Evolutionary conservation across 2,329 filamentous ascomycete species (phyloP), one percentile per base, ranked within the genome.

Genomic region (Cercospora janseana): DNA sequence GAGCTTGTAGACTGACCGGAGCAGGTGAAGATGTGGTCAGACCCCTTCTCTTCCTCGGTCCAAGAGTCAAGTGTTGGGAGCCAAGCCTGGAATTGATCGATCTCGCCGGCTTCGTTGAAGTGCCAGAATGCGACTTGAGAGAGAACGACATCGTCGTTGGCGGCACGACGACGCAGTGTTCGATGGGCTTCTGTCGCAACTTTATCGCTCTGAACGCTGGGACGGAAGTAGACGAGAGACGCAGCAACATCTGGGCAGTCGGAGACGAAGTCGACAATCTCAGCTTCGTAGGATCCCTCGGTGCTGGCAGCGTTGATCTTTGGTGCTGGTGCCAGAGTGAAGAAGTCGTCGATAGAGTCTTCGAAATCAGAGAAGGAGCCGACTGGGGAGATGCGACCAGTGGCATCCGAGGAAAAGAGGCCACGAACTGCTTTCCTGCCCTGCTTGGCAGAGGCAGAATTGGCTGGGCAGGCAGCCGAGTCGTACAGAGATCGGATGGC

Each of bases 261-360:
- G 3, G 52, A 59, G 6, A 50, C 51, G 46, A 59, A 58, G 28
- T 59, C 49, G 21, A 62, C 57, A 10, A 63, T 41, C 10, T 62
- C 57, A 6, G 61, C 57, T 34, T 57, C 47, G 37, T 58, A 59
- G 13, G 62, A 43, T 6, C 49, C 58, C 35, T 38, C 42, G 18
- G 52, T 41, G 9, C 56, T 54, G 6, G 66, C 65, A 10, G 43
- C 47, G 20, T 52, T 58, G 37, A 55, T 55, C 8, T 54, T 41
- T 6, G 63, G 64, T 6, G 66, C 41, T 1, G 70, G 69, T 2
- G 72, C 64, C 5, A 75, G 61, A 5, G 69, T 70, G 50, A 74
- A 74, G 57, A 75, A 75, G 57, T 73, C 73, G 60, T 74, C 72
- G 46, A 72, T 70, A 16, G 68, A 70, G 38, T 73, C 68, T 29